These are phyloP conservation scores for Leavenworthia alabamica DNA, from an alignment of 345 rosid species.

Conservation along the genomic window DNA sequence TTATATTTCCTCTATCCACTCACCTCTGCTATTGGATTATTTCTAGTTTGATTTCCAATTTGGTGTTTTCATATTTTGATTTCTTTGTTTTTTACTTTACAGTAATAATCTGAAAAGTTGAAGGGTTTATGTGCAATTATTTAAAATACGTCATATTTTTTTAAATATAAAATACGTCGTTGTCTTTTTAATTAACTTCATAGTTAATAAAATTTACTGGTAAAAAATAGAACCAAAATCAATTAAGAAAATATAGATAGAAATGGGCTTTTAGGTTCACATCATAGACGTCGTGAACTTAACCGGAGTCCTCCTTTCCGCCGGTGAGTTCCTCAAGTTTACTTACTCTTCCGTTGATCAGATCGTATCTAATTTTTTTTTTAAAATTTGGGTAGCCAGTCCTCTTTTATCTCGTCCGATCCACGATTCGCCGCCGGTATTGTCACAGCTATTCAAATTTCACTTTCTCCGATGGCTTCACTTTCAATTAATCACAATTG, in stretches of 20 bases:
- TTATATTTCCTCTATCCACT: background rate
- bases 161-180: background rate
- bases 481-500: too few species aligned
- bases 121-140: constrained; percentile 16
- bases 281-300: constrained; percentile 6
- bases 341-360: too few species aligned
- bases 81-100: background rate
- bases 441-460: too few species aligned
- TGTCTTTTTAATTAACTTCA: background rate
- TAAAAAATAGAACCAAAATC: background rate
- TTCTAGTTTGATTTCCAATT: background rate
- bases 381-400: too few species aligned
- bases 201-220: background rate
- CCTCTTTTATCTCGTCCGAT: too few species aligned
- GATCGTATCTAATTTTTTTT: too few species aligned
- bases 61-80: background rate
- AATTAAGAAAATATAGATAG: background rate
- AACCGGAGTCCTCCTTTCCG: background rate
- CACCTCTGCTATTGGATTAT: background rate
- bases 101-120: background rate
- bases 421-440: too few species aligned
- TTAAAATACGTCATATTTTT: background rate
- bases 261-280: background rate
- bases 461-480: too few species aligned
- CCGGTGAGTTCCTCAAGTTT: too few species aligned